Percentiles rank a stretch among this genome's conserved stretches.
These are phyloP conservation scores for Eryngium alpinum DNA, from an alignment of 140 eudicot genomes.

Conservation along the genomic window DNA sequence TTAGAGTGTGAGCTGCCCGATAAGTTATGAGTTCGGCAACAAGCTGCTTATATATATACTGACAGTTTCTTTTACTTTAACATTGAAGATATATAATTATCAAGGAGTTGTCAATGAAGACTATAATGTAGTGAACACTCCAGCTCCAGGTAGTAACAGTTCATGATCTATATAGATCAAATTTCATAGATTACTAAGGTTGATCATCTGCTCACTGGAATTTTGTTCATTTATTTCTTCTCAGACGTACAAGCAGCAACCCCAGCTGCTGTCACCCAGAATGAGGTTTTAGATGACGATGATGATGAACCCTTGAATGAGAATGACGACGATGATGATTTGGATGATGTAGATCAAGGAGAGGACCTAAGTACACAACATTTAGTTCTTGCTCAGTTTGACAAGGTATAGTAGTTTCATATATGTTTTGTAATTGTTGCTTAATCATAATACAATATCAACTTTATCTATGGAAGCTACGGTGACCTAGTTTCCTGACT, in stretches of 20 bases:
- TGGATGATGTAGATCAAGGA: conserved; percentile 55
- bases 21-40: background rate
- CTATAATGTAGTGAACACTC: conserved; percentile 76
- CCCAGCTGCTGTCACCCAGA: conserved; percentile 63
- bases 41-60: conserved; percentile 7
- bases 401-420: conserved; percentile 45
- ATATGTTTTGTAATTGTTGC: background rate
- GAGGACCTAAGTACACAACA: conserved; percentile 95
- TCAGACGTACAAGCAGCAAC: conserved; percentile 90
- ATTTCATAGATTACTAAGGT: background rate
- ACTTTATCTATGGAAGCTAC: background rate
- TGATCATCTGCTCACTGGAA: conserved; percentile 22
- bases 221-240: conserved; percentile 9
- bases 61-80: conserved; percentile 8
- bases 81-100: conserved; percentile 56
- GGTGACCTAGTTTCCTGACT: background rate
- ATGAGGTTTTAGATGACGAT: conserved; percentile 65
- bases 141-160: conserved; percentile 54
- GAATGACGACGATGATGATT: conserved; percentile 48
- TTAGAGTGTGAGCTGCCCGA: background rate
- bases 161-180: conserved; percentile 8
- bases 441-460: background rate
- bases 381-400: conserved; percentile 90
- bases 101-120: conserved; percentile 80
- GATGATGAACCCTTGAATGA: conserved; percentile 98